Evolutionary conservation across 2,329 filamentous ascomycete genomes (phyloP).

Genomic region (Colletotrichum abscissum): DNA sequence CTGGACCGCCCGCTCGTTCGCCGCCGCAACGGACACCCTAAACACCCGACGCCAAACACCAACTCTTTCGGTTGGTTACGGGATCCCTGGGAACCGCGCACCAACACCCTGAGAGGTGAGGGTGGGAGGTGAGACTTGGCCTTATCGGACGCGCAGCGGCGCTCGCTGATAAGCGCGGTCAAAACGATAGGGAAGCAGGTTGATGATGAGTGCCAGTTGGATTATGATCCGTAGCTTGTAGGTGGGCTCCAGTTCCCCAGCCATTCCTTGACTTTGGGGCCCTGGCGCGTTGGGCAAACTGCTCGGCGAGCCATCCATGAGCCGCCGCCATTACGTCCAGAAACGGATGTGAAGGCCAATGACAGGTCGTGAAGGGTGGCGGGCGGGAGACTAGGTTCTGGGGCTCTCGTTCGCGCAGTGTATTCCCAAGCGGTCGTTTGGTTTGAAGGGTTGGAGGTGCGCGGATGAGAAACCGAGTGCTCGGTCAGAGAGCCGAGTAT

Average conservation of each 20-base stretch:
- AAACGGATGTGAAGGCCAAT: conserved; percentile 14
- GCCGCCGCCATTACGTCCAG: conserved; percentile 9
- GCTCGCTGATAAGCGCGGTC: conserved; percentile 26
- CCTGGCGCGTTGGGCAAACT: background rate
- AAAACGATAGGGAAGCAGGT: conserved; percentile 6
- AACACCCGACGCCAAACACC: background rate
- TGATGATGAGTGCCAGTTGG: background rate
- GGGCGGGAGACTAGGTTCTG: background rate
- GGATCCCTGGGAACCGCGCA: background rate
- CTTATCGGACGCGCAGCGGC: conserved; percentile 8
- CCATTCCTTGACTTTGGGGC: conserved; percentile 7
- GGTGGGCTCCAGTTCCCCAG: conserved; percentile 11
- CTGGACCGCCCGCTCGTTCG: background rate
- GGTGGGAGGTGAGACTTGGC: background rate
- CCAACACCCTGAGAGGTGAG: background rate
- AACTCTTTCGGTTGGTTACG: conserved; percentile 13
- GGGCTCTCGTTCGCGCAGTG: background rate
- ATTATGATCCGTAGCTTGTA: too few species aligned
- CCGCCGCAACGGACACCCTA: background rate
- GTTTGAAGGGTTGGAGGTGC: background rate
- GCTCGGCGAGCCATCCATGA: conserved; percentile 17
- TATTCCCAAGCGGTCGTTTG: background rate
- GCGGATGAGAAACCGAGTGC: conserved; percentile 23
- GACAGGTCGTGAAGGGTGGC: background rate
- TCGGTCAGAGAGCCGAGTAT: conserved; percentile 20